These are phyloP conservation scores for Starmerella kuoi DNA, from an alignment of 805 yeast species.

Conservation along the genomic window DNA sequence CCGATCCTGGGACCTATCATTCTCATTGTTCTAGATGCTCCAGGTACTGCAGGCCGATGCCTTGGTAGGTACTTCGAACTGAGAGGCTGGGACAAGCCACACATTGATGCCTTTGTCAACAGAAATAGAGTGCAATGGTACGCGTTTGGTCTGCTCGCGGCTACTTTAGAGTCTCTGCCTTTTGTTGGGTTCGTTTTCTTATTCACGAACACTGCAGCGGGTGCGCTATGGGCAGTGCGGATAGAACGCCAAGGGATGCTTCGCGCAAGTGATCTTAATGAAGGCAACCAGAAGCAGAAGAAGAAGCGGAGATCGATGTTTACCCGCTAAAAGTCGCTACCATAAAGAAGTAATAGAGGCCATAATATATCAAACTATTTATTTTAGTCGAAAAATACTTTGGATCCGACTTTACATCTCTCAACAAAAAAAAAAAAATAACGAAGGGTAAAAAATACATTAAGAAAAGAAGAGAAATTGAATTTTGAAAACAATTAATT, in stretches of 20 bases:
- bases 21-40: conserved; percentile 40
- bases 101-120: conserved; percentile 28
- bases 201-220: conserved; percentile 30
- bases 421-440: too few relatives aligned
- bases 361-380: too few relatives aligned
- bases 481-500: too few relatives aligned
- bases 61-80: conserved; percentile 47
- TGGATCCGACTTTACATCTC: too few relatives aligned
- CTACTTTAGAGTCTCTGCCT: conserved; percentile 29
- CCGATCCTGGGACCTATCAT: conserved; percentile 52
- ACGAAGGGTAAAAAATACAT: too few relatives aligned
- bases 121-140: conserved; percentile 26
- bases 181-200: conserved; percentile 28
- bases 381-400: too few relatives aligned
- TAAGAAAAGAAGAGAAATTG: too few relatives aligned
- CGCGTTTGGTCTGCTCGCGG: conserved; percentile 30
- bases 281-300: neutral
- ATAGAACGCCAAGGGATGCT: conserved; percentile 19
- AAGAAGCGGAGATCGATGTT: neutral
- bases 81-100: conserved; percentile 38
- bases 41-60: conserved; percentile 40
- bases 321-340: too few relatives aligned
- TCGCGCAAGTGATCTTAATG: too few relatives aligned
- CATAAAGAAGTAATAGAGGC: too few relatives aligned
- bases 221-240: conserved; percentile 31